phyloP scores from a whole-genome alignment of 2,329 filamentous ascomycete genomes.

The Aureobasidium sp. region DNA sequence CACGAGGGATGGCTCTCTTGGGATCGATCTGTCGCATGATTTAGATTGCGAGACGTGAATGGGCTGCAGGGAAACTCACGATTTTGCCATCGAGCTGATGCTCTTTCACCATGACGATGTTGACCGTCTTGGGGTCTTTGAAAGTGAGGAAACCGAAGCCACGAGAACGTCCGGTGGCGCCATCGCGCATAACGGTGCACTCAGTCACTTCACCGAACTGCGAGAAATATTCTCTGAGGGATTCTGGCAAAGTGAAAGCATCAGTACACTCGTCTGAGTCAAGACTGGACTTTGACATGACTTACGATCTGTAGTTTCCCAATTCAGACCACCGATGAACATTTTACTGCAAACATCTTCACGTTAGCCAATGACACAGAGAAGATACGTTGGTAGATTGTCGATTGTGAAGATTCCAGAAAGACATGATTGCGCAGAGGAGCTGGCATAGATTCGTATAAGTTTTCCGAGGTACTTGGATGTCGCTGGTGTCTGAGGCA shows the following conservation, averaged over 20 bases:
- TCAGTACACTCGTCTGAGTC: slow-evolving; percentile 24
- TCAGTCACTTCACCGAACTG: slow-evolving; percentile 96
- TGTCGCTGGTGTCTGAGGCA: not conserved
- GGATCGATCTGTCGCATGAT: slow-evolving; percentile 70
- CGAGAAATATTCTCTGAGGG: slow-evolving; percentile 91
- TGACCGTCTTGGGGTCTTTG: slow-evolving; percentile 94
- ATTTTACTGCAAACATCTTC: slow-evolving; percentile 66
- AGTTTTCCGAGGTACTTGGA: not conserved
- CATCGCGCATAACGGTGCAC: slow-evolving; percentile 99
- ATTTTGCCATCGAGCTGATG: slow-evolving; percentile 98
- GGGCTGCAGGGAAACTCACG: slow-evolving; percentile 50
- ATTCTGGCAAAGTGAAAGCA: slow-evolving; percentile 56
- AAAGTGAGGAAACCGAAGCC: slow-evolving; percentile 98
- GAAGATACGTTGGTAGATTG: not conserved
- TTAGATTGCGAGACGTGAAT: not conserved
- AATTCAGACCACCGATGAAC: slow-evolving; percentile 98
- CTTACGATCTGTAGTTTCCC: slow-evolving; percentile 96
- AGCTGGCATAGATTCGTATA: not conserved
- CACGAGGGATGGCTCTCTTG: slow-evolving; percentile 91
- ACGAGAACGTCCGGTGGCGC: slow-evolving; percentile 83
- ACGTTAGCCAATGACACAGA: slow-evolving; percentile 8
- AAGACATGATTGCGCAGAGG: slow-evolving; percentile 16
- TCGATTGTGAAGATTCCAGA: not conserved
- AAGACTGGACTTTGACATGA: not conserved
- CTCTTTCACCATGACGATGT: slow-evolving; percentile 99